Evolutionary conservation across 805 yeast genomes (phyloP).

Genomic region (Ogataea parapolymorpha): DNA sequence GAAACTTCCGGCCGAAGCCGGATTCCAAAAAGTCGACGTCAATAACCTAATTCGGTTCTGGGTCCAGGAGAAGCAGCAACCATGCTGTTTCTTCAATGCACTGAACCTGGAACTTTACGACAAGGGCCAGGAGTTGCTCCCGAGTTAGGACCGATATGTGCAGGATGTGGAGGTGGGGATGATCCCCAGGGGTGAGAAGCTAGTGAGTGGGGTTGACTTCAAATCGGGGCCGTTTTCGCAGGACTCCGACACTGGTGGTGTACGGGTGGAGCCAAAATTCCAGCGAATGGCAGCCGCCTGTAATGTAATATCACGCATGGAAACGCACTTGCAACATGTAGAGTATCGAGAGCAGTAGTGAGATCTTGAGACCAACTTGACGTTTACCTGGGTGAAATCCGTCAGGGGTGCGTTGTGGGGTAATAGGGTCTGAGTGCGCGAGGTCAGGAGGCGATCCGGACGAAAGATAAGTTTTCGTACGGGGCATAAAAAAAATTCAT

Average conservation of each 20-base stretch:
- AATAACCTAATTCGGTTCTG: conserved; percentile 59
- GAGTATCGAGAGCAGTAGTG: background rate
- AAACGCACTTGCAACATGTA: background rate
- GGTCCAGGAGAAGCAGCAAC: conserved; percentile 64
- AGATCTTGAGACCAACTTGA: too few relatives aligned
- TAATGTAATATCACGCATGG: conserved; percentile 1
- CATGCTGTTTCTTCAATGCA: conserved; percentile 77
- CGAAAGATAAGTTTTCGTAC: conserved; percentile 9
- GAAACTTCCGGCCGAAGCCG: conserved; percentile 37
- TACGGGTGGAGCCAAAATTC: conserved; percentile 1
- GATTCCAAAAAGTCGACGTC: conserved; percentile 50
- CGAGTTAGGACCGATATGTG: conserved; percentile 1
- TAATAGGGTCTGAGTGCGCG: conserved; percentile 3
- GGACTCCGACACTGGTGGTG: conserved; percentile 9
- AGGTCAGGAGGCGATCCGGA: conserved; percentile 3
- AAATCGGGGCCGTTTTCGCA: conserved; percentile 11
- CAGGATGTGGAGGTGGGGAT: conserved; percentile 9
- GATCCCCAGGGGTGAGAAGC: conserved; percentile 2
- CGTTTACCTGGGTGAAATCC: background rate
- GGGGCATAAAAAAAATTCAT: conserved; percentile 15
- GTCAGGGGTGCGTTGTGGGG: conserved; percentile 10
- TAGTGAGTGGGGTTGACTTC: conserved; percentile 4
- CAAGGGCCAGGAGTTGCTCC: conserved; percentile 5
- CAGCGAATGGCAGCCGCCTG: conserved; percentile 7
- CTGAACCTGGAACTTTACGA: conserved; percentile 66